Conservation (phyloP, 2,329 filamentous ascomycete species). For the Epicoccum sorghinum region DNA sequence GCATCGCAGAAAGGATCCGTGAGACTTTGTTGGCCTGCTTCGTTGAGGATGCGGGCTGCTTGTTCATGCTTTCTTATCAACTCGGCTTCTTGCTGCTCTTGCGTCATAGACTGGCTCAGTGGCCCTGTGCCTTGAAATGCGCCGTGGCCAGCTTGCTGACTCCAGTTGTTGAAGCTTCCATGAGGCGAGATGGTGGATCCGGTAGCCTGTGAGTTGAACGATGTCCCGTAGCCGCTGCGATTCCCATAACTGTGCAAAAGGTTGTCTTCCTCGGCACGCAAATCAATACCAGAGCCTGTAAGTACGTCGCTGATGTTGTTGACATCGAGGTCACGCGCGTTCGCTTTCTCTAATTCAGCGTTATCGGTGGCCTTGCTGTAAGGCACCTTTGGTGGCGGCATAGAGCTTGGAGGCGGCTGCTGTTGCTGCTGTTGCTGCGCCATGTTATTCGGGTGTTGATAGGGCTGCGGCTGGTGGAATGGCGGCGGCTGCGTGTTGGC, state of each 20-base stretch:
- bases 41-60: constrained; percentile 67
- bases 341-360: constrained; percentile 58
- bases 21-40: constrained; percentile 70
- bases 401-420: constrained; percentile 48
- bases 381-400: constrained; percentile 69
- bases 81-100: constrained; percentile 69
- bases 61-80: constrained; percentile 70
- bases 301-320: constrained; percentile 86
- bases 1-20: constrained; percentile 75
- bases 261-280: constrained; percentile 84
- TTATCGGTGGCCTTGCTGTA: constrained; percentile 53
- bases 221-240: constrained; percentile 52
- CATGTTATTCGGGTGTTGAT: constrained; percentile 35
- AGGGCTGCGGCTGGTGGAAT: constrained; percentile 61
- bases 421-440: constrained; percentile 19
- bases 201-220: constrained; percentile 50
- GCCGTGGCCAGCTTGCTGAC: constrained; percentile 46
- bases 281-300: constrained; percentile 82
- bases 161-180: constrained; percentile 54
- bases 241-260: constrained; percentile 70
- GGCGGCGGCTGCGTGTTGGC: constrained; percentile 38
- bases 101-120: constrained; percentile 63
- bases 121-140: constrained; percentile 49
- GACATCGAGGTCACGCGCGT: constrained; percentile 60
- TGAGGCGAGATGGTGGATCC: constrained; percentile 47